Evolutionary conservation across 1,139 yeast species (phyloP).

Genomic region (Protomyces macrosporus): DNA sequence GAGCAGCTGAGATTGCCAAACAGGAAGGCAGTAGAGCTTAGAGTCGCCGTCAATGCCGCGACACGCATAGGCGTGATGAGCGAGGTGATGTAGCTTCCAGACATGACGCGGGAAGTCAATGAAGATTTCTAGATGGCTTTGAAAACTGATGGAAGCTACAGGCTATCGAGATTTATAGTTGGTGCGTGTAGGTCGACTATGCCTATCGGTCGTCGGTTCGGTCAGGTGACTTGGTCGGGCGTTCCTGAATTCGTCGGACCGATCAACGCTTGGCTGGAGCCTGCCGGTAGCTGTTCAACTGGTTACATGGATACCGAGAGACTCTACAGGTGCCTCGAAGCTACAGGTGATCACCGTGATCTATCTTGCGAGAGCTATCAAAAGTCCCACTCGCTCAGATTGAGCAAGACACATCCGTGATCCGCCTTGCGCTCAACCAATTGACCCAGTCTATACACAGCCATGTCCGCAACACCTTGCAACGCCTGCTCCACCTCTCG

Average conservation of each 20-base stretch:
- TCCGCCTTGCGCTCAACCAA: conserved; percentile 44
- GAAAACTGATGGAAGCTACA: no score
- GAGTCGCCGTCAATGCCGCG: background rate
- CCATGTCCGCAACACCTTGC: conserved; percentile 59
- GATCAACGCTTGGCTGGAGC: no score
- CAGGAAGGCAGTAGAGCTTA: background rate
- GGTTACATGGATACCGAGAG: no score
- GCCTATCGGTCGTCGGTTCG: no score
- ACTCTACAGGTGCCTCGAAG: no score
- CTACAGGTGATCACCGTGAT: no score
- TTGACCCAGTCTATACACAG: conserved; percentile 69
- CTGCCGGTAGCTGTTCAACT: no score
- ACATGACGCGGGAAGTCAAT: background rate
- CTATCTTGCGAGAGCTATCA: background rate
- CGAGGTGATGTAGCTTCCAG: background rate
- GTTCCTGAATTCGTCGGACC: no score
- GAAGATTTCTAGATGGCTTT: no score
- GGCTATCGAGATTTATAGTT: no score
- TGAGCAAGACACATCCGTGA: conserved; percentile 29
- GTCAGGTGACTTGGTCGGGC: no score
- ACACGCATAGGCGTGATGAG: background rate
- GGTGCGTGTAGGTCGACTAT: no score
- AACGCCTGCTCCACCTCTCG: conserved; percentile 53
- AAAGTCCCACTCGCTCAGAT: conserved; percentile 29
- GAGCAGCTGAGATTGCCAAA: background rate